These are phyloP conservation scores for Malus hybrid DNA, from an alignment of 331 rosid species.

Conservation along the genomic window DNA sequence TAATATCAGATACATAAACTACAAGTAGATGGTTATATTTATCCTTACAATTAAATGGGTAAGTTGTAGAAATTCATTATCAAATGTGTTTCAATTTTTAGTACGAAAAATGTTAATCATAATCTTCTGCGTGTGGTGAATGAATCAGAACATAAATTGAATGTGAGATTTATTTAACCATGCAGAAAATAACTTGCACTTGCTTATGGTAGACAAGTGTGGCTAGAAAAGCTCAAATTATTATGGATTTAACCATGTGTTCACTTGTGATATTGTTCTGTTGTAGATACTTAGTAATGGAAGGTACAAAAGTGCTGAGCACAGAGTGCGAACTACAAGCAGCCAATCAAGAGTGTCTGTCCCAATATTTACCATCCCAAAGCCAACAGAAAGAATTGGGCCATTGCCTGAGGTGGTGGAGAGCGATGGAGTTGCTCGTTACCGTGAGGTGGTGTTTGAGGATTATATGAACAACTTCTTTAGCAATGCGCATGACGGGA, in stretches of 20 bases:
- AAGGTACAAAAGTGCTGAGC: conserved; percentile 46
- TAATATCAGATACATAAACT: too few relatives aligned
- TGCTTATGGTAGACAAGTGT: not conserved
- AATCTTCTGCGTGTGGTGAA: not conserved
- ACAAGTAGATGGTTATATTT: not conserved
- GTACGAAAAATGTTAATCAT: not conserved
- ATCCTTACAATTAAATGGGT: not conserved
- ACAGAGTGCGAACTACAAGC: conserved; percentile 36
- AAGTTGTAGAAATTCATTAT: not conserved
- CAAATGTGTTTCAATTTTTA: not conserved
- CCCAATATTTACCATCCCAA: conserved; percentile 36
- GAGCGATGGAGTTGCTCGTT: conserved; percentile 38
- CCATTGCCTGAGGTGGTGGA: conserved; percentile 32
- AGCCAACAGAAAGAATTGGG: conserved; percentile 27
- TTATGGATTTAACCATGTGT: not conserved
- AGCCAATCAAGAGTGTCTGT: conserved; percentile 42
- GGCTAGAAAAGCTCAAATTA: not conserved
- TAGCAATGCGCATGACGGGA: conserved; percentile 45
- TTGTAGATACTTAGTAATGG: conserved; percentile 46
- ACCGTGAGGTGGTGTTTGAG: conserved; percentile 28
- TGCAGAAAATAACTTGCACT: too few relatives aligned
- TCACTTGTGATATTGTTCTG: not conserved
- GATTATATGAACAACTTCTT: conserved; percentile 53
- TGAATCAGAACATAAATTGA: too few relatives aligned
- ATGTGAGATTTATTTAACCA: too few relatives aligned